These are phyloP conservation scores for Starmerella powellii DNA, from an alignment of 805 yeast genomes.

Conservation along the genomic window DNA sequence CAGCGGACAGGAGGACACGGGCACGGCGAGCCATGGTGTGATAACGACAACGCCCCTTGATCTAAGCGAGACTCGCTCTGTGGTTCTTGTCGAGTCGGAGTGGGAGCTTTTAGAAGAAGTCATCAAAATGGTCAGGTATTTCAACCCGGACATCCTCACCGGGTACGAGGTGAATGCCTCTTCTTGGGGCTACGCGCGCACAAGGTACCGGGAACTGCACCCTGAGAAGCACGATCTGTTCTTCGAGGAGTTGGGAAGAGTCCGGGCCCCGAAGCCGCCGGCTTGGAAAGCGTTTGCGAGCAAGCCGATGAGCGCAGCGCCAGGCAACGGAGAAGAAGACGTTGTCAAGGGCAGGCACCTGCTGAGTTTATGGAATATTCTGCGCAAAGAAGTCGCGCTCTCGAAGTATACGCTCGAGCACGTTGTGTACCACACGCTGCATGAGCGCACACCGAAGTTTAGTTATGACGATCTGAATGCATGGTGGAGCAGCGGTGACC, in stretches of 20 bases:
- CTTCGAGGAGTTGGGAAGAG: constrained; percentile 16
- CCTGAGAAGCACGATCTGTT: constrained; percentile 4
- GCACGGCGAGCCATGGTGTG: constrained; percentile 2
- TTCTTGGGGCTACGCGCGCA: constrained; percentile 86
- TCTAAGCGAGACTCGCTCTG: not conserved
- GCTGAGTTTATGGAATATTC: constrained; percentile 70
- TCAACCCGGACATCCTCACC: constrained; percentile 79
- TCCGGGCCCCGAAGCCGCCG: constrained; percentile 1
- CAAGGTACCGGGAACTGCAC: constrained; percentile 33
- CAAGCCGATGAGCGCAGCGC: too few relatives aligned
- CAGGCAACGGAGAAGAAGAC: constrained; percentile 33
- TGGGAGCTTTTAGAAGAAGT: constrained; percentile 45
- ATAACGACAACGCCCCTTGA: constrained; percentile 9
- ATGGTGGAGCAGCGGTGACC: constrained; percentile 31
- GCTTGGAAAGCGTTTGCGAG: constrained; percentile 38
- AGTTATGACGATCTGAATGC: constrained; percentile 38
- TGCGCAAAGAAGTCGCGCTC: constrained; percentile 51
- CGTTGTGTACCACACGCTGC: constrained; percentile 54
- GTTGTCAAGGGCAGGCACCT: constrained; percentile 69
- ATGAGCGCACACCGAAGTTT: constrained; percentile 55
- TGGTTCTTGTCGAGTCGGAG: constrained; percentile 33
- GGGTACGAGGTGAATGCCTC: constrained; percentile 72
- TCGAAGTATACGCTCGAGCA: constrained; percentile 66
- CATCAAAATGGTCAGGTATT: constrained; percentile 40
- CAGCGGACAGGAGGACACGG: not conserved